A percentile compares a stretch with the other conserved stretches of the same genome.
phyloP scores from a whole-genome alignment of 495 filamentous ascomycete genomes.

The Neurospora tetraspora region DNA sequence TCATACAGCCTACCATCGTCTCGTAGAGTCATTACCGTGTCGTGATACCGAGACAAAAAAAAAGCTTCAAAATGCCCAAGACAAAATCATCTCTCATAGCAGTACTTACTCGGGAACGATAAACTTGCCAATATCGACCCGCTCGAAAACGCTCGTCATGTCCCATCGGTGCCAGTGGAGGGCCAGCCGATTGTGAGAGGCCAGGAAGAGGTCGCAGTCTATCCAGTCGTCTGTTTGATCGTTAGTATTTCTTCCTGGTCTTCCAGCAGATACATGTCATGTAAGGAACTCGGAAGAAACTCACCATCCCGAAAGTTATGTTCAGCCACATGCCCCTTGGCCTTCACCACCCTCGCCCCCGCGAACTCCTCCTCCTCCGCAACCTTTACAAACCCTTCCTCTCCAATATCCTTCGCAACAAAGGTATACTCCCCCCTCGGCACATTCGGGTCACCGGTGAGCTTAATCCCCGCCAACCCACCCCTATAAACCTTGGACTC shows the following conservation, averaged over 20 bases:
- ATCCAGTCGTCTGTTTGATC: slow-evolving; percentile 54
- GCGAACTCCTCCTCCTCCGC: slow-evolving; percentile 53
- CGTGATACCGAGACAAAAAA: background rate
- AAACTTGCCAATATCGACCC: slow-evolving; percentile 64
- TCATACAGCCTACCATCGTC: background rate
- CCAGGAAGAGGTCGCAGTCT: slow-evolving; percentile 62
- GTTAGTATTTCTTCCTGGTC: no score
- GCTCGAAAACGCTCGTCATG: slow-evolving; percentile 69
- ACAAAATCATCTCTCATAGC: background rate
- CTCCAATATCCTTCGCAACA: slow-evolving; percentile 63
- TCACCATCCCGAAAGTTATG: slow-evolving; percentile 59
- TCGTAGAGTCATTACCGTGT: background rate
- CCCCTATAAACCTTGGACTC: slow-evolving; percentile 41
- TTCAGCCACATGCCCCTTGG: slow-evolving; percentile 65
- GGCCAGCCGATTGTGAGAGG: slow-evolving; percentile 65
- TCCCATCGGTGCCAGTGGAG: slow-evolving; percentile 75
- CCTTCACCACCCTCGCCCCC: slow-evolving; percentile 66
- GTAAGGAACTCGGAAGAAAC: no score
- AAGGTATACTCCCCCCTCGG: slow-evolving; percentile 79
- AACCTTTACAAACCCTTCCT: slow-evolving; percentile 37
- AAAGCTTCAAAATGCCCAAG: background rate
- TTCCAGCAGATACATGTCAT: background rate
- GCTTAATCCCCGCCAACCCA: slow-evolving; percentile 68
- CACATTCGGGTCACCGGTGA: slow-evolving; percentile 85
- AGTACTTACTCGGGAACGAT: slow-evolving; percentile 12